Percentiles rank a stretch among this genome's conserved stretches.
Evolutionary conservation across 495 filamentous ascomycete species (phyloP).

Genomic region (Penicillium desertorum): DNA sequence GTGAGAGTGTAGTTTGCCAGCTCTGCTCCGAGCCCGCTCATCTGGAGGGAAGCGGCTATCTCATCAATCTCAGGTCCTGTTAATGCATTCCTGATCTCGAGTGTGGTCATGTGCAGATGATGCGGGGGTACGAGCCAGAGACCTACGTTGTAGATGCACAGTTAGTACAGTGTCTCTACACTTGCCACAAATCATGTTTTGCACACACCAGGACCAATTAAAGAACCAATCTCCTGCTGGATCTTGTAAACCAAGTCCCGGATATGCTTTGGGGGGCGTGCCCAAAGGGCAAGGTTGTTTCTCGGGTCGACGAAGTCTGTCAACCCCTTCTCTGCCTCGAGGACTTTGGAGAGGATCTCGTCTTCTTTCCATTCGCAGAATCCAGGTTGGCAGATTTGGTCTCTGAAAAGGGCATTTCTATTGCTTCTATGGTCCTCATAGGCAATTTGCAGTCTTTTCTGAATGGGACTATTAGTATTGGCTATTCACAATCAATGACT

Average conservation of each 20-base stretch:
- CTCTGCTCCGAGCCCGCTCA: conserved; percentile 39
- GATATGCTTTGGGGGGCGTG: conserved; percentile 71
- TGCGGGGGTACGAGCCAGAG: conserved; percentile 82
- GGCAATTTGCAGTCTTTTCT: conserved; percentile 68
- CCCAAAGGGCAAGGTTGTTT: conserved; percentile 85
- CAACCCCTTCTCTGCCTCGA: conserved; percentile 37
- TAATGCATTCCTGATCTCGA: conserved; percentile 75
- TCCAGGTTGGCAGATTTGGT: conserved; percentile 63
- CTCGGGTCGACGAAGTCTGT: conserved; percentile 63
- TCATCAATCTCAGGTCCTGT: conserved; percentile 59
- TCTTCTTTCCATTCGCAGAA: conserved; percentile 75
- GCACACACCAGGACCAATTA: conserved; percentile 63
- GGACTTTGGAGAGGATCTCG: conserved; percentile 66
- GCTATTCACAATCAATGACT: background rate
- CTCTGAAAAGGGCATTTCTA: conserved; percentile 68
- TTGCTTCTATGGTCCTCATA: conserved; percentile 72
- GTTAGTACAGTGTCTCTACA: conserved; percentile 6
- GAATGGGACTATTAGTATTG: conserved; percentile 5
- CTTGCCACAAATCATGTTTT: background rate
- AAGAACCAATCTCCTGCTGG: conserved; percentile 60
- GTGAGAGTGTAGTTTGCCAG: conserved; percentile 63
- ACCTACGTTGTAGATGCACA: conserved; percentile 42
- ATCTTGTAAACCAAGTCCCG: conserved; percentile 62
- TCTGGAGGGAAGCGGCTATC: conserved; percentile 54
- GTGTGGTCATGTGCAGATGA: conserved; percentile 78